Evolutionary conservation across 805 yeast genomes (phyloP).

Genomic region (Saturnispora hagleri): DNA sequence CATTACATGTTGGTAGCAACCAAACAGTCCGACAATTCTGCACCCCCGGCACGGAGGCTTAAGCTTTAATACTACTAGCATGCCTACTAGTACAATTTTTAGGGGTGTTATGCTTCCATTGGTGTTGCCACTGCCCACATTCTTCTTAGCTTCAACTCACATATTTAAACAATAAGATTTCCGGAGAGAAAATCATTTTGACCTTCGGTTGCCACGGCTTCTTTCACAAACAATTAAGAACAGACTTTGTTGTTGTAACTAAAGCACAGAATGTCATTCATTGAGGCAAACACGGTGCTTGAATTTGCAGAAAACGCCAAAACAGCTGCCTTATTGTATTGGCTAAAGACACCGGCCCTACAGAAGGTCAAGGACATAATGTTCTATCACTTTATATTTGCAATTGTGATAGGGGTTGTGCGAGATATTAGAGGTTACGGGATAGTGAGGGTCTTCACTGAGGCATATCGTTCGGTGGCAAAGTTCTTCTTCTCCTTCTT

Average conservation of each 20-base stretch:
- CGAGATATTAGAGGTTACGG: constrained; percentile 22
- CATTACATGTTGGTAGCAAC: too few relatives aligned
- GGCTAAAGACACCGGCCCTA: background rate
- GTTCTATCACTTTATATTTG: constrained; percentile 7
- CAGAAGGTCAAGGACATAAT: constrained; percentile 14
- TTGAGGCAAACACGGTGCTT: too few relatives aligned
- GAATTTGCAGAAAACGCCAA: background rate
- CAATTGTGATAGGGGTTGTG: constrained; percentile 3
- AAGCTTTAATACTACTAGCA: too few relatives aligned
- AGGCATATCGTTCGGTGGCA: constrained; percentile 4
- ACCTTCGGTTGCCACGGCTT: background rate
- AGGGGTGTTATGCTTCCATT: background rate
- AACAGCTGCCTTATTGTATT: background rate
- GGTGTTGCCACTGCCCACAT: background rate
- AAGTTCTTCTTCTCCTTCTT: constrained; percentile 11
- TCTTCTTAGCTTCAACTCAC: background rate
- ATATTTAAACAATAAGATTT: background rate
- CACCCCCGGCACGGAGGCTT: too few relatives aligned
- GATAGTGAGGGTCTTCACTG: constrained; percentile 8
- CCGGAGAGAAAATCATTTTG: background rate
- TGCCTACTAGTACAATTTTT: background rate
- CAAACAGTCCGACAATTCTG: too few relatives aligned
- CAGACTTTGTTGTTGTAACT: background rate
- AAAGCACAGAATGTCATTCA: background rate
- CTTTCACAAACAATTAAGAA: background rate